Conservation (phyloP, 495 filamentous ascomycete genomes). For the Aspergillus ellipticus region DNA sequence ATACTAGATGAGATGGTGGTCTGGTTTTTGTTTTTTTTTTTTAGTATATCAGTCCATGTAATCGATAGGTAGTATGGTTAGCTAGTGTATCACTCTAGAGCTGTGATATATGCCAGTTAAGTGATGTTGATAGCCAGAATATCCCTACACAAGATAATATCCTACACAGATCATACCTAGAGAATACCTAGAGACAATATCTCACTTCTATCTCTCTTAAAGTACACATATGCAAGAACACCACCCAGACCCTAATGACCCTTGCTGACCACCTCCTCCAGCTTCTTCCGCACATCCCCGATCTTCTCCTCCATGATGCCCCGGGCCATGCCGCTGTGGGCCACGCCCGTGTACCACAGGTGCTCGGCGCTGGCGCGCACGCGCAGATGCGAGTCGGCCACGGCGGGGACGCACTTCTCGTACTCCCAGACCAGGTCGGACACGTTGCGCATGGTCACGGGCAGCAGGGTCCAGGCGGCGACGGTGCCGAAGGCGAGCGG, state of each 20-base stretch:
- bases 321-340: constrained; percentile 65
- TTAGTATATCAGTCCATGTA: too few relatives aligned
- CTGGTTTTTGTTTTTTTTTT: too few relatives aligned
- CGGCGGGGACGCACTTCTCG: constrained; percentile 76
- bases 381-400: constrained; percentile 72
- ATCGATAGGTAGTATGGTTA: too few relatives aligned
- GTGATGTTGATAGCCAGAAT: too few relatives aligned
- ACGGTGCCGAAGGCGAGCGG: constrained; percentile 70
- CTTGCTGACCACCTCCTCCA: constrained; percentile 89
- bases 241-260: constrained; percentile 51
- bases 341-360: constrained; percentile 63
- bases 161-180: too few relatives aligned
- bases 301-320: constrained; percentile 77
- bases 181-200: too few relatives aligned
- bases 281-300: constrained; percentile 60
- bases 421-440: constrained; percentile 79
- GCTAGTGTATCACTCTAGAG: too few relatives aligned
- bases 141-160: too few relatives aligned
- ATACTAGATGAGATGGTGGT: too few relatives aligned
- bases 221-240: constrained; percentile 20
- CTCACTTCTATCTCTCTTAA: constrained; percentile 15
- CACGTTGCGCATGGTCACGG: constrained; percentile 81
- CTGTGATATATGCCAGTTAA: too few relatives aligned
- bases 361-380: constrained; percentile 62
- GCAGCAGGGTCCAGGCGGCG: constrained; percentile 70